A percentile compares a stretch with the other conserved stretches of the same genome.
Evolutionary conservation across 163 green algal genomes (phyloP).

Genomic region (Scenedesmus sp.): DNA sequence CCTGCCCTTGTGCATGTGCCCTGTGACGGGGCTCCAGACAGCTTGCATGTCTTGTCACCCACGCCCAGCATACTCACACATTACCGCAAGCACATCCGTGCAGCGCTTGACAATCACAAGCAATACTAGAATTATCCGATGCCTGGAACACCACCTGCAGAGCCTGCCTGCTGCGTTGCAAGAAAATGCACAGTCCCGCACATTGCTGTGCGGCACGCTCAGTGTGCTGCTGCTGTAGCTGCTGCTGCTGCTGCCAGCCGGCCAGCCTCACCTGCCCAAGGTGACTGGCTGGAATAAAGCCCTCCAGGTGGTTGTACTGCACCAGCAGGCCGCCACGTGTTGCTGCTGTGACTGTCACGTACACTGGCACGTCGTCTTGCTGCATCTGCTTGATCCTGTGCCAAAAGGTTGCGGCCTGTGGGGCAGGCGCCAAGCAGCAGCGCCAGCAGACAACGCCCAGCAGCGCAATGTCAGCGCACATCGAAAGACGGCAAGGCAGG

Average conservation of each 20-base stretch:
- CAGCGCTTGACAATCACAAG: too few relatives aligned
- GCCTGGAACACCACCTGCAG: too few relatives aligned
- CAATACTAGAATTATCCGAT: too few relatives aligned
- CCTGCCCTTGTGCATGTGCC: too few relatives aligned
- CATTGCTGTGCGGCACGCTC: neutral
- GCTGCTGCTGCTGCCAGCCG: neutral
- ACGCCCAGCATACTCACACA: too few relatives aligned
- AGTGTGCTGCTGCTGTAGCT: neutral
- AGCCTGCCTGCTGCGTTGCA: neutral
- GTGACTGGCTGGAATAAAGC: constrained; percentile 95
- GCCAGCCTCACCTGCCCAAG: constrained; percentile 70
- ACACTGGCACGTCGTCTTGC: constrained; percentile 89
- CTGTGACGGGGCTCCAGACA: too few relatives aligned
- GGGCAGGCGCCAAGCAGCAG: neutral
- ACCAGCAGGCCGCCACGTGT: constrained; percentile 92
- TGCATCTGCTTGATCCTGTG: constrained; percentile 84
- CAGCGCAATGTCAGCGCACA: neutral
- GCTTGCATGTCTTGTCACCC: too few relatives aligned
- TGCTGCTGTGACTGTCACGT: constrained; percentile 71
- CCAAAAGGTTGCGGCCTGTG: constrained; percentile 70
- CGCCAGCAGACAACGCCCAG: neutral
- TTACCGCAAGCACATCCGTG: too few relatives aligned
- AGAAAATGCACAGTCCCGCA: too few relatives aligned
- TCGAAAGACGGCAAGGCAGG: neutral
- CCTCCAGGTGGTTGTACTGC: constrained; percentile 85